Percentiles rank a stretch among this genome's conserved stretches.
These are phyloP conservation scores for Botryosphaeria dothidea DNA, from an alignment of 2,329 filamentous ascomycete genomes.

Conservation along the genomic window DNA sequence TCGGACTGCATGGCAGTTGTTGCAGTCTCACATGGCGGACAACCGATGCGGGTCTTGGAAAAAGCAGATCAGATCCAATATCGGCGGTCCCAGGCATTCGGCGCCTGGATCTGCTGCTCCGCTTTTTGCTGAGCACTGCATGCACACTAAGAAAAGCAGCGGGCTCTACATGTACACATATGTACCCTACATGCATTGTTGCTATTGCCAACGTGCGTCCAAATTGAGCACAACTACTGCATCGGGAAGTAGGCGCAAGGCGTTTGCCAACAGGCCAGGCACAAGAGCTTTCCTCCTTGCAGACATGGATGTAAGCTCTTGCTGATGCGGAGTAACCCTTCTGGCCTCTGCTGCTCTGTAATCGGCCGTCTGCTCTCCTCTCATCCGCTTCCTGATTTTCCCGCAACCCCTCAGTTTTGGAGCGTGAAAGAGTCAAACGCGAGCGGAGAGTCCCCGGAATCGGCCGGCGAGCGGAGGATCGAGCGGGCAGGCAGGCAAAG, in stretches of 20 bases:
- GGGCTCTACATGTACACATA: not conserved
- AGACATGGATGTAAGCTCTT: not conserved
- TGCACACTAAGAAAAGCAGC: constrained; percentile 6
- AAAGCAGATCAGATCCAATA: not conserved
- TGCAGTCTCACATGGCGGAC: constrained; percentile 1
- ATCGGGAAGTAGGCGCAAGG: not conserved
- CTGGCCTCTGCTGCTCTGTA: not conserved
- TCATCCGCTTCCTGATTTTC: constrained; percentile 14
- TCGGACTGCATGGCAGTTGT: not conserved
- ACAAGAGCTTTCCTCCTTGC: not conserved
- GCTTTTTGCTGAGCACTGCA: constrained; percentile 6
- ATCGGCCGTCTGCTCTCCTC: not conserved
- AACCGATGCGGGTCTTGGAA: not conserved
- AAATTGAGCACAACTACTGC: constrained; percentile 8
- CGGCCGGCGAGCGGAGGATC: not conserved
- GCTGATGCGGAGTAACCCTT: not conserved
- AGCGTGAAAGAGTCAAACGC: not conserved
- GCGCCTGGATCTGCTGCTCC: constrained; percentile 6
- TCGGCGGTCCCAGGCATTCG: not conserved
- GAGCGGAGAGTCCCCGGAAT: not conserved
- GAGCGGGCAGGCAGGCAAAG: not conserved
- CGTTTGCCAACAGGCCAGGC: not conserved
- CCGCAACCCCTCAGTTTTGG: constrained; percentile 10
- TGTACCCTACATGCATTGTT: not conserved
- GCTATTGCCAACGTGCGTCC: constrained; percentile 2